Percentiles rank a stretch among this genome's conserved stretches.
Evolutionary conservation across 192 early-diverging fungal genomes (phyloP).

Genomic region (Umbelopsis sp.): DNA sequence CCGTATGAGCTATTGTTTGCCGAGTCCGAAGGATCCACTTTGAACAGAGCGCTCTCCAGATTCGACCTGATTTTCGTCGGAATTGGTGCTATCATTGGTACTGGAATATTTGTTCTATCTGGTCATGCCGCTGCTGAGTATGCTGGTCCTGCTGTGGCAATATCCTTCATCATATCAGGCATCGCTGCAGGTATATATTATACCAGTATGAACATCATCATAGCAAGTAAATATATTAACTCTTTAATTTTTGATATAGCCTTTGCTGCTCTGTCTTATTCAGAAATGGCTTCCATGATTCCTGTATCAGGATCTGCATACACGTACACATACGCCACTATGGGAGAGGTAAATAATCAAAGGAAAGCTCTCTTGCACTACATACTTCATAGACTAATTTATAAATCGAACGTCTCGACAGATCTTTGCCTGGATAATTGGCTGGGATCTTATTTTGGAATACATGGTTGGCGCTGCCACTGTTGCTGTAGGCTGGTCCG

Average conservation of each 20-base stretch:
- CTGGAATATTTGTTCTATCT: slow-evolving; percentile 42
- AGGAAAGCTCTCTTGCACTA: background rate
- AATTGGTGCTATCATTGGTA: slow-evolving; percentile 42
- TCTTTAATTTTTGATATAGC: background rate
- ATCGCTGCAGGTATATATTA: slow-evolving; percentile 54
- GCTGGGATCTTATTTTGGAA: slow-evolving; percentile 90
- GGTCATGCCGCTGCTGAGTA: slow-evolving; percentile 74
- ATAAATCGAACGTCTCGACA: background rate
- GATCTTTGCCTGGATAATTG: slow-evolving; percentile 86
- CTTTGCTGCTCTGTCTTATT: slow-evolving; percentile 82
- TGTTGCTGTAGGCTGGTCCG: slow-evolving; percentile 83
- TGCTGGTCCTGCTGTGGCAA: slow-evolving; percentile 81
- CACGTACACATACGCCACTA: slow-evolving; percentile 81
- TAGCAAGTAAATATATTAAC: background rate
- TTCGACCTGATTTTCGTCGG: slow-evolving; percentile 34
- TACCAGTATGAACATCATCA: background rate
- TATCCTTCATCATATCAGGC: slow-evolving; percentile 82
- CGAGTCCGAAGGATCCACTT: slow-evolving; percentile 26
- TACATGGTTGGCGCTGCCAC: slow-evolving; percentile 86
- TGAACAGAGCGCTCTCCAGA: slow-evolving; percentile 24
- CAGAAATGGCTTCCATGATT: slow-evolving; percentile 86
- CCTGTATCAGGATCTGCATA: slow-evolving; percentile 89
- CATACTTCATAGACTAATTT: background rate
- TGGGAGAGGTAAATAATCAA: slow-evolving; percentile 64
- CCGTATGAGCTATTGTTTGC: slow-evolving; percentile 31